These are phyloP conservation scores for Entamoeba dispar DNA, from an alignment of 208 protist genomes.

Conservation along the genomic window DNA sequence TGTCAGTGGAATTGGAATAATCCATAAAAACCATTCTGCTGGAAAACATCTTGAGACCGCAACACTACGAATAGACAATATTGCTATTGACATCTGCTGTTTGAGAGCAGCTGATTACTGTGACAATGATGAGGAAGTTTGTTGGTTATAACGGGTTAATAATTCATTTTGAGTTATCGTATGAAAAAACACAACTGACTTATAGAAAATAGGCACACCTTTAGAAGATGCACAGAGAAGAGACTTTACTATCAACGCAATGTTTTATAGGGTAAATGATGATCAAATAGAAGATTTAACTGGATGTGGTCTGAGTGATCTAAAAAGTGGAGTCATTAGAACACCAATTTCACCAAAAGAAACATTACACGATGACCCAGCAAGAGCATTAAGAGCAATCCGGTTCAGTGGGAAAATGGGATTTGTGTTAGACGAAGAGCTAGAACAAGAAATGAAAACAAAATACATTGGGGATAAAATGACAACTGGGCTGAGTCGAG, in stretches of 20 bases:
- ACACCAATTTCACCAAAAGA: constrained; percentile 29
- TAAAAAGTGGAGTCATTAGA: neutral
- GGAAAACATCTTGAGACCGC: constrained; percentile 92
- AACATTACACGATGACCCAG: constrained; percentile 39
- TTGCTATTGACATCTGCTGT: constrained; percentile 73
- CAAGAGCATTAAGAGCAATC: constrained; percentile 32
- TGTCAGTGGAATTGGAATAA: constrained; percentile 52
- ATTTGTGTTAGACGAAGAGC: neutral
- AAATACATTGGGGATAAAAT: neutral
- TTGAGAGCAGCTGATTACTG: constrained; percentile 69
- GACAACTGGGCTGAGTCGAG: neutral
- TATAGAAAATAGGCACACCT: constrained; percentile 42
- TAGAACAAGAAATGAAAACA: neutral
- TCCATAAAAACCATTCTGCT: constrained; percentile 73
- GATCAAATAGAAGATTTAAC: constrained; percentile 28
- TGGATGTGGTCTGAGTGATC: neutral
- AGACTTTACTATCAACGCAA: constrained; percentile 89
- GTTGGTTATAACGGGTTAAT: too few species aligned
- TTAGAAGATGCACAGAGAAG: constrained; percentile 68
- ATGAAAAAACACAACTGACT: constrained; percentile 56
- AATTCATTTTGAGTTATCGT: neutral
- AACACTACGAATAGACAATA: constrained; percentile 53
- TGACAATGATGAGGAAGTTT: neutral
- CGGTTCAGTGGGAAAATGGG: constrained; percentile 27
- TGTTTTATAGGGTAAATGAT: constrained; percentile 90